These are phyloP conservation scores for Aspergillus fumigatus DNA, from an alignment of 2,329 filamentous ascomycete species.

Conservation along the genomic window DNA sequence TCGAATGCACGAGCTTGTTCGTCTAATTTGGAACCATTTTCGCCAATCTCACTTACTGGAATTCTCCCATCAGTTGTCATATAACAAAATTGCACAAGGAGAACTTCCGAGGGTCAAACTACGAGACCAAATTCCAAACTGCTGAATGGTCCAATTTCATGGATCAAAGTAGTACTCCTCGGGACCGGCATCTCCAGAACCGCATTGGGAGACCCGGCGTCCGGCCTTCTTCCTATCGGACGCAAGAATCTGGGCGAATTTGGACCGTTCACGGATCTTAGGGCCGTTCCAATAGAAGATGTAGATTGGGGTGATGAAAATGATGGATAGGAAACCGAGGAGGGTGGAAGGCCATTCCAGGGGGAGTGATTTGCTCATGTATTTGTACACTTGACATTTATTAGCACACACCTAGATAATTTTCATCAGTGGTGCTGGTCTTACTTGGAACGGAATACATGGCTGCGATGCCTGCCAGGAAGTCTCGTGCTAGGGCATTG, in stretches of 20 bases:
- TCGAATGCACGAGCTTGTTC: background rate
- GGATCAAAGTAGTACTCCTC: conserved; percentile 19
- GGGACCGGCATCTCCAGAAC: conserved; percentile 22
- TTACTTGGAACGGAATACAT: conserved; percentile 58
- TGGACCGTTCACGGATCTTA: conserved; percentile 46
- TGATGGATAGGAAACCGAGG: conserved; percentile 47
- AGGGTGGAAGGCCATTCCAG: conserved; percentile 53
- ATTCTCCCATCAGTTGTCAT: background rate
- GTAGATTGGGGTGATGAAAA: conserved; percentile 52
- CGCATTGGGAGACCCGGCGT: conserved; percentile 21
- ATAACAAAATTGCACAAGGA: background rate
- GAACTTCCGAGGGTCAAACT: background rate
- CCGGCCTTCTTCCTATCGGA: conserved; percentile 21
- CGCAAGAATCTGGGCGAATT: conserved; percentile 46
- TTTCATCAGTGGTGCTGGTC: background rate
- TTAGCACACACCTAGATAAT: background rate
- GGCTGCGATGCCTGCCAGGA: conserved; percentile 67
- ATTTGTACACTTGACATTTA: conserved; percentile 44
- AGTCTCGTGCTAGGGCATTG: conserved; percentile 69
- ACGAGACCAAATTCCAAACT: background rate
- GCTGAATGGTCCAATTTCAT: background rate
- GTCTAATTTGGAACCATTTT: background rate
- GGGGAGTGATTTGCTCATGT: conserved; percentile 39
- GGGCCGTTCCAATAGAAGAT: conserved; percentile 55
- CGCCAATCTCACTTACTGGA: too few species aligned